A percentile compares a stretch with the other conserved stretches of the same genome.
Evolutionary conservation across 176 grass and related monocot species (phyloP).

Genomic region (Tillandsia leiboldiana): DNA sequence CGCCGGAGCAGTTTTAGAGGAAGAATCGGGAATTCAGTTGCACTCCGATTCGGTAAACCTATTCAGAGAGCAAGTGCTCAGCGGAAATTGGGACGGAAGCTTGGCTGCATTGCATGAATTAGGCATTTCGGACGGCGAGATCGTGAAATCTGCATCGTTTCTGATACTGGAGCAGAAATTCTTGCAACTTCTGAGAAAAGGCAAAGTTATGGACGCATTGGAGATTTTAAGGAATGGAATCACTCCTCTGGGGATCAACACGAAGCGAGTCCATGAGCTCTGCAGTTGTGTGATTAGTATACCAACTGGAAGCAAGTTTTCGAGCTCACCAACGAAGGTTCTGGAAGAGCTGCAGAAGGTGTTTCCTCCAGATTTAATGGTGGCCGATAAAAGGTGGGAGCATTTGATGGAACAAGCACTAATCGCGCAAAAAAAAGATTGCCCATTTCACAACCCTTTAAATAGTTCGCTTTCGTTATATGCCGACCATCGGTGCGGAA

Average conservation of each 20-base stretch:
- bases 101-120: conserved; percentile 70
- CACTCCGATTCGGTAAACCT: conserved; percentile 48
- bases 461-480: conserved; percentile 46
- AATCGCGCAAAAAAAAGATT: conserved; percentile 58
- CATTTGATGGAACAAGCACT: conserved; percentile 83
- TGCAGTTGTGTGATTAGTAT: conserved; percentile 49
- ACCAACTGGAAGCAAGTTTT: conserved; percentile 33
- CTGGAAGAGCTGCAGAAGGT: conserved; percentile 83
- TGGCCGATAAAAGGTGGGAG: conserved; percentile 76
- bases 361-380: conserved; percentile 64
- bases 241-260: conserved; percentile 59
- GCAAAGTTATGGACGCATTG: conserved; percentile 52
- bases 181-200: conserved; percentile 62
- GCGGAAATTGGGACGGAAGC: conserved; percentile 63
- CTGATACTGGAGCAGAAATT: conserved; percentile 91
- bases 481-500: conserved; percentile 69
- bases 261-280: conserved; percentile 63
- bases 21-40: conserved; percentile 87
- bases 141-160: conserved; percentile 54
- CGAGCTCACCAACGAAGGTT: conserved; percentile 40
- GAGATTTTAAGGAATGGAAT: conserved; percentile 67
- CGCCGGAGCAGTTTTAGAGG: conserved; percentile 69
- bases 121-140: conserved; percentile 51
- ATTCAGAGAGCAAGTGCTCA: conserved; percentile 69
- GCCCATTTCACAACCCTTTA: conserved; percentile 83